These are phyloP conservation scores for Discostella stelligeroides DNA, from an alignment of 108 stramenopile species.

Conservation along the genomic window DNA sequence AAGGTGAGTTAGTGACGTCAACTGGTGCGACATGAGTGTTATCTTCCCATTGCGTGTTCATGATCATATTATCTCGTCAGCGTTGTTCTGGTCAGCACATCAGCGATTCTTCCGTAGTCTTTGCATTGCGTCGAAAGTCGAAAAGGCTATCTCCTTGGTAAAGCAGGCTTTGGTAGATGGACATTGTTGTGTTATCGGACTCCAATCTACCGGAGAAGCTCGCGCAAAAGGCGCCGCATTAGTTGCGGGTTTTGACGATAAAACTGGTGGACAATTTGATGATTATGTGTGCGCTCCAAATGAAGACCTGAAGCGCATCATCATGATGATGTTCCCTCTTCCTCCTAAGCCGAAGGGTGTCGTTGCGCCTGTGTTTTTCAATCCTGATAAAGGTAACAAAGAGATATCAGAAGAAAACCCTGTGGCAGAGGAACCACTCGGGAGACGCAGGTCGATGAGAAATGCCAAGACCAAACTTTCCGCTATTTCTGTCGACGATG, in stretches of 20 bases:
- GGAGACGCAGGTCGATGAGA: background rate
- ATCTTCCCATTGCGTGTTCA: background rate
- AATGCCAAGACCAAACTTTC: constrained; percentile 13
- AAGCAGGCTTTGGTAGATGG: constrained; percentile 57
- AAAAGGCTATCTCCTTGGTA: constrained; percentile 52
- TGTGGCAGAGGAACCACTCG: background rate
- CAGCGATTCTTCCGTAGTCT: constrained; percentile 72
- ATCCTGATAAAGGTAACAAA: constrained; percentile 27
- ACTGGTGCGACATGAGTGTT: background rate
- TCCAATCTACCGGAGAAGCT: constrained; percentile 74
- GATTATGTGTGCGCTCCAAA: constrained; percentile 48
- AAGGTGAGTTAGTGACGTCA: background rate
- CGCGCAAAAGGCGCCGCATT: constrained; percentile 43
- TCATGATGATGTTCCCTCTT: constrained; percentile 39
- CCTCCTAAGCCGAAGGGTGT: constrained; percentile 41
- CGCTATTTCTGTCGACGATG: constrained; percentile 8
- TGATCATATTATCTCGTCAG: constrained; percentile 2
- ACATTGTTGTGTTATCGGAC: constrained; percentile 68
- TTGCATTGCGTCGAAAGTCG: constrained; percentile 72
- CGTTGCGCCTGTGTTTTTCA: constrained; percentile 40
- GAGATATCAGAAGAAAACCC: constrained; percentile 1
- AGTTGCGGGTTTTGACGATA: constrained; percentile 36
- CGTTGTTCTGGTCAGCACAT: constrained; percentile 70
- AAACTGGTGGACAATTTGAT: constrained; percentile 25
- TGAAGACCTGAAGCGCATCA: constrained; percentile 38